Evolutionary conservation across 2,329 filamentous ascomycete species (phyloP).

Genomic region (Phaeoacremonium minimum): DNA sequence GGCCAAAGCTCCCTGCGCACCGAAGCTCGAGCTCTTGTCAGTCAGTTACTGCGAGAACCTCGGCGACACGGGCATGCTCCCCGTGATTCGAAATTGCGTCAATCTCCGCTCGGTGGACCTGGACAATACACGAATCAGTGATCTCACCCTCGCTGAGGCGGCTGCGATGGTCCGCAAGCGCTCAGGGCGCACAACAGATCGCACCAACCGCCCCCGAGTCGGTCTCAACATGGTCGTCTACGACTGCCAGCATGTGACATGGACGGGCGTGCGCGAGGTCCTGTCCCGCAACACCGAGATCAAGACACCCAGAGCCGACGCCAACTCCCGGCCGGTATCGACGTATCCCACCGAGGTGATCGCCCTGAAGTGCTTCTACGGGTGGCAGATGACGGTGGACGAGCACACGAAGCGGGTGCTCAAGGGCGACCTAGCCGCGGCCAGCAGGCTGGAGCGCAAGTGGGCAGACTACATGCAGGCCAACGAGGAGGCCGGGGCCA

Average conservation of each 20-base stretch:
- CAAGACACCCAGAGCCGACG: conserved; percentile 35
- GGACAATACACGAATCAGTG: conserved; percentile 90
- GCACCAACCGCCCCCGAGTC: conserved; percentile 40
- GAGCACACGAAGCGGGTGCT: conserved; percentile 87
- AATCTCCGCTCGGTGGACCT: conserved; percentile 70
- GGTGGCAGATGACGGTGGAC: conserved; percentile 90
- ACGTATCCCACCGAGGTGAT: conserved; percentile 76
- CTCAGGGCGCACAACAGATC: conserved; percentile 35
- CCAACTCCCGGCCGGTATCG: conserved; percentile 21
- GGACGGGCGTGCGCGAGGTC: conserved; percentile 85
- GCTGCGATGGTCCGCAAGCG: conserved; percentile 73
- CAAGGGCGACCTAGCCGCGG: conserved; percentile 68
- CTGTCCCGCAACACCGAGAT: conserved; percentile 80
- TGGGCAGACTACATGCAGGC: conserved; percentile 96
- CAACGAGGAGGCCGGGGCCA: conserved; percentile 74
- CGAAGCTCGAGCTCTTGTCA: conserved; percentile 71
- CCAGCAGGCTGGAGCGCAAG: conserved; percentile 76
- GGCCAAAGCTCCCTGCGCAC: conserved; percentile 70
- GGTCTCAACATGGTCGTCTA: conserved; percentile 79
- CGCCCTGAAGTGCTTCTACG: conserved; percentile 87
- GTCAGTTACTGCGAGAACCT: conserved; percentile 87
- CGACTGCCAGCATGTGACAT: conserved; percentile 88
- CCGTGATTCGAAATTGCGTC: conserved; percentile 71
- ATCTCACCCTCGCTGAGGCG: conserved; percentile 80
- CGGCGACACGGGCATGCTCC: conserved; percentile 78